Base-by-base conservation (phyloP, 1,284 basidiomycete species). In the Schizophyllum amplum region DNA sequence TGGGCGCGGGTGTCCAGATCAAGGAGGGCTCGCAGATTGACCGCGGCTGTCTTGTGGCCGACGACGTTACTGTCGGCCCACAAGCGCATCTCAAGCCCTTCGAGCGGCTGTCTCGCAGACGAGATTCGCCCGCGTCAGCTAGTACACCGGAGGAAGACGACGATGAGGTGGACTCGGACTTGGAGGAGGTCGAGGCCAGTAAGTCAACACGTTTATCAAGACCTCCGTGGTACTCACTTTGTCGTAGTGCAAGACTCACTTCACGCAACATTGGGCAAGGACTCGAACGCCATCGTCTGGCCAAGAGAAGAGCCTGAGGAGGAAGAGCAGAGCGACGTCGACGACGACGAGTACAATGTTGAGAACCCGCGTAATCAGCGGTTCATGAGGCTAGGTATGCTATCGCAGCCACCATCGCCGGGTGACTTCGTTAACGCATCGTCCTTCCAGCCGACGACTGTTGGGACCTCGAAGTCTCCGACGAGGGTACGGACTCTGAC, bases 1-100 rank as follows among this genome's bases (percentile, higher is more conserved):
- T 98, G 24, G 94, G 92, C 7, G 75, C 84, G 48, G 82, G 83
- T 5, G 94, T 90, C 27, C 75, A 71, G 48, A 80, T 98, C 51
- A 84, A 83, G 55, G 85, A 87, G 52, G 82, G 81, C 26, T 82
- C 79, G 57, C 73, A 69, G 7, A 69, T 95, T 22, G 77, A 79
- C 49, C 75, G 75, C 46, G 91, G 93, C 17, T 91, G 87, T 65
- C 73, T 94, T 56, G 77, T 98, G 49, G 92, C 84, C 0, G 87
- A 94, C 64, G 86, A 82, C 17, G 94, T 95, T 3, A 75, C 78
- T 42, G 74, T 98, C 17, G 91, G 91, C 0, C 85, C 86, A 15
- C 77, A 82, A 25, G 88, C 89, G n/a, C 73, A 69, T 55, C 67
- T 98, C 33, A 72, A 75, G 23, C 81, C 83, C 22, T 94, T 91